Evolutionary conservation across 768 basidiomycete species (phyloP).

Genomic region (Lentinula boryana): DNA sequence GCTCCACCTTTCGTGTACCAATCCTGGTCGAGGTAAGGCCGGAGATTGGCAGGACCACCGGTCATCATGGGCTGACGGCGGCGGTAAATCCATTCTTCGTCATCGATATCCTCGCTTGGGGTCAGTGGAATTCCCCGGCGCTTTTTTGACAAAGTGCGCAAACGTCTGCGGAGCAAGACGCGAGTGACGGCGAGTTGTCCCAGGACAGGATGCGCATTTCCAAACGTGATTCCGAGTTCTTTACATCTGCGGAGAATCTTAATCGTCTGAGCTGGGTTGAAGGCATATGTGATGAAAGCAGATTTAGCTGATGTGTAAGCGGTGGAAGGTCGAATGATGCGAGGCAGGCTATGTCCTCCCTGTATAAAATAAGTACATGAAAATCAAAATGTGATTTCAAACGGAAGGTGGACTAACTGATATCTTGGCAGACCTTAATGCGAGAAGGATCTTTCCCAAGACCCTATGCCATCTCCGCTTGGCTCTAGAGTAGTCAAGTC

Average conservation of each 20-base stretch:
- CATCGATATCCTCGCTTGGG: conserved; percentile 38
- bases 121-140: conserved; percentile 16
- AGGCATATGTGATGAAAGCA: conserved; percentile 12
- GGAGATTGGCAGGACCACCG: conserved; percentile 44
- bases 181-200: conserved; percentile 49
- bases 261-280: conserved; percentile 23
- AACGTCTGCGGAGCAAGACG: conserved; percentile 24
- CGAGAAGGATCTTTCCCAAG: conserved; percentile 29
- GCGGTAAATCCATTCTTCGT: conserved; percentile 48
- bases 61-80: conserved; percentile 42
- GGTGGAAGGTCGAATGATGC: conserved; percentile 29
- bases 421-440: conserved; percentile 24
- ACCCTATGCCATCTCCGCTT: conserved; percentile 41
- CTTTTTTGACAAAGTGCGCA: not conserved
- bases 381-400: not conserved
- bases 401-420: conserved; percentile 22
- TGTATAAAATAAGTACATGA: conserved; percentile 14
- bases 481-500: conserved; percentile 22
- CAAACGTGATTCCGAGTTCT: conserved; percentile 39
- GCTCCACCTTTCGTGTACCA: conserved; percentile 43
- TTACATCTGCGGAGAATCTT: conserved; percentile 33
- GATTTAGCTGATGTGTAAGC: conserved; percentile 30
- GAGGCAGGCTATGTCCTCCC: conserved; percentile 56
- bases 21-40: conserved; percentile 39
- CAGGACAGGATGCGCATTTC: conserved; percentile 41